Evolutionary conservation across 768 basidiomycete species (phyloP), one percentile per base, ranked within the genome.

Genomic region (Mycena galopus): DNA sequence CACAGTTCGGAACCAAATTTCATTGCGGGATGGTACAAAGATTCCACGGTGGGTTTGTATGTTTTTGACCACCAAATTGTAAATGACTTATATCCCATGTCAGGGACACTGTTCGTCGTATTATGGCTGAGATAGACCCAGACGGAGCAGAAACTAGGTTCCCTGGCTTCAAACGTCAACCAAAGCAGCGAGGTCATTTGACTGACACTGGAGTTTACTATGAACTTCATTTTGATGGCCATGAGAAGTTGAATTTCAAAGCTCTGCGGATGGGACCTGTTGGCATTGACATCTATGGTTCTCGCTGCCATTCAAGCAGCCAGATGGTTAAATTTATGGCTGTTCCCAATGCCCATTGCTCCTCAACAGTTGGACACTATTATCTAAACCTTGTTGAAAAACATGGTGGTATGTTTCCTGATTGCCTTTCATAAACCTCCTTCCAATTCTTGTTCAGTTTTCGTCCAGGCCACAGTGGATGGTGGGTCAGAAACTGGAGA

Each of bases 261-360:
- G 61, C 61, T 21, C 30, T 62, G 59, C 39, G 59, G 14, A 61
- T 61, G 59, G 59, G 59, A 25, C 59, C 23, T 61, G 59, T 61
- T 10, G 61, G 61, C 27, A 62, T 62, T 25, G 61, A 62, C 21
- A 62, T 62, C 21, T 62, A 62, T 62, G 61, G 61, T 32, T 27
- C 61, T 10, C 27, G 58, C 7, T 59, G 58, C 35, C 58, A 59
- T 59, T 59, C 58, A n/a, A 59, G 58, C n/a, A 39, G 58, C 35
- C 35, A 59, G 23, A 59, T 59, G 58, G 21, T 59, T 33, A 59
- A 59, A 33, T 59, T 59, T n/a, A 12, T 59, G 33, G 58, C n/a
- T n/a, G 19, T 59, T 23, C 33, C 58, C 2, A 59, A 59, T 59
- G 58, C 58, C 16, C n/a, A 33, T 33, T 59, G 58, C 33, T 58